A percentile compares a stretch with the other conserved stretches of the same genome.
Conservation (phyloP, 768 basidiomycete species). For the Trametes cingulata region DNA sequence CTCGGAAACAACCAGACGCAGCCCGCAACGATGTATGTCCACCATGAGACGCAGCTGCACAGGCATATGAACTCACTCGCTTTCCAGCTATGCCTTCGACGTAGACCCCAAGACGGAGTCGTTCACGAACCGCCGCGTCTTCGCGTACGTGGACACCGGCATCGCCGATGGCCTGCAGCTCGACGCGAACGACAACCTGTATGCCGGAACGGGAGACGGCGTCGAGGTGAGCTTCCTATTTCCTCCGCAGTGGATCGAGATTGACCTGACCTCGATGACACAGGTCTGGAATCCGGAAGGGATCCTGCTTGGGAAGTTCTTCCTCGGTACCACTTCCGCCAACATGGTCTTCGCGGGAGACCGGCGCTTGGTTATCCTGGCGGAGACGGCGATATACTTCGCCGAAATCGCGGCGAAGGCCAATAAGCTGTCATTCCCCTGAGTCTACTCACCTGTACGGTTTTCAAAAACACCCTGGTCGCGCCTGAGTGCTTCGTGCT, state of each 20-base stretch:
- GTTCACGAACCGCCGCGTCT: slow-evolving; percentile 62
- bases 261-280: background rate
- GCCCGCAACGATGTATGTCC: slow-evolving; percentile 66
- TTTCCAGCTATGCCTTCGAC: slow-evolving; percentile 63
- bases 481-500: too few species aligned
- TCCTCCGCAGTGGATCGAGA: background rate
- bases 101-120: slow-evolving; percentile 55
- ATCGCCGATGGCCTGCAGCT: slow-evolving; percentile 68
- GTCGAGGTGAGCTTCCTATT: slow-evolving; percentile 46
- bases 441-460: background rate
- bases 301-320: slow-evolving; percentile 65
- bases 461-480: background rate
- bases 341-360: slow-evolving; percentile 44
- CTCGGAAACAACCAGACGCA: slow-evolving; percentile 53
- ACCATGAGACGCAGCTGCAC: background rate
- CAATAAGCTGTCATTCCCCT: slow-evolving; percentile 33
- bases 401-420: slow-evolving; percentile 39
- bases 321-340: slow-evolving; percentile 41
- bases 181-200: slow-evolving; percentile 66
- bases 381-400: slow-evolving; percentile 41
- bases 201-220: slow-evolving; percentile 69
- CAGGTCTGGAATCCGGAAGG: slow-evolving; percentile 59
- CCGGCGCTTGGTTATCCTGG: slow-evolving; percentile 41
- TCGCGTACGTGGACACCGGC: slow-evolving; percentile 67
- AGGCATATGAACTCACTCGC: background rate